Evolutionary conservation across 768 basidiomycete genomes (phyloP).

Genomic region (Boletus reticulatus): DNA sequence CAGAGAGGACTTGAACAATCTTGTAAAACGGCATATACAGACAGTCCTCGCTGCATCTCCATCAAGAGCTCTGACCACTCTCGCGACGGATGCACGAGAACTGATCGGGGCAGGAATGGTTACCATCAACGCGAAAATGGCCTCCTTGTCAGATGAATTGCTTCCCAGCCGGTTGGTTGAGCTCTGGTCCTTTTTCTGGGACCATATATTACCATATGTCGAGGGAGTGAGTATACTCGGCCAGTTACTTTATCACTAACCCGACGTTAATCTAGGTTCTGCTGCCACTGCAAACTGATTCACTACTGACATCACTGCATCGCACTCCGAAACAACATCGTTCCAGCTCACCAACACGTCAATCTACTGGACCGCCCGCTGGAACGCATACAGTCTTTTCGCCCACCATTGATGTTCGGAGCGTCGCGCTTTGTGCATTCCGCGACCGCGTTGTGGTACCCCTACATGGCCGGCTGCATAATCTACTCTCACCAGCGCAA

Average conservation of each 20-base stretch:
- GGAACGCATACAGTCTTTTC: slow-evolving; percentile 30
- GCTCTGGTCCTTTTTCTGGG: slow-evolving; percentile 94
- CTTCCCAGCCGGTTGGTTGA: slow-evolving; percentile 78
- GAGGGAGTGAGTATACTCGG: slow-evolving; percentile 63
- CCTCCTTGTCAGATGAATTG: slow-evolving; percentile 73
- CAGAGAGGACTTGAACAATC: slow-evolving; percentile 84
- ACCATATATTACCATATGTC: slow-evolving; percentile 80
- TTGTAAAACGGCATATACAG: slow-evolving; percentile 78
- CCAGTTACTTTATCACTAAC: background rate
- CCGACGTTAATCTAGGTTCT: slow-evolving; percentile 45
- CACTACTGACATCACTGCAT: slow-evolving; percentile 65
- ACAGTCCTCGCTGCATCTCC: slow-evolving; percentile 71
- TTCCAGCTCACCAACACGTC: slow-evolving; percentile 49
- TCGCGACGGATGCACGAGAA: slow-evolving; percentile 79
- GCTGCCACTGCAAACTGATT: slow-evolving; percentile 60
- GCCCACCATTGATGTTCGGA: slow-evolving; percentile 74
- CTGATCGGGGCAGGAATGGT: slow-evolving; percentile 88
- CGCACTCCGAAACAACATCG: slow-evolving; percentile 59
- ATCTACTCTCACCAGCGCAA: slow-evolving; percentile 52
- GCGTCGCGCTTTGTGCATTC: slow-evolving; percentile 76
- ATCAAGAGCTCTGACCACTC: slow-evolving; percentile 65
- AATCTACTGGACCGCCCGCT: slow-evolving; percentile 35
- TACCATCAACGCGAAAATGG: slow-evolving; percentile 83
- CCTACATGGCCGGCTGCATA: slow-evolving; percentile 52
- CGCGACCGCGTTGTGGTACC: slow-evolving; percentile 78